Evolutionary conservation across 805 yeast species (phyloP), one percentile per base, ranked within the genome.

Genomic region (Komagataella kurtzmanii): DNA sequence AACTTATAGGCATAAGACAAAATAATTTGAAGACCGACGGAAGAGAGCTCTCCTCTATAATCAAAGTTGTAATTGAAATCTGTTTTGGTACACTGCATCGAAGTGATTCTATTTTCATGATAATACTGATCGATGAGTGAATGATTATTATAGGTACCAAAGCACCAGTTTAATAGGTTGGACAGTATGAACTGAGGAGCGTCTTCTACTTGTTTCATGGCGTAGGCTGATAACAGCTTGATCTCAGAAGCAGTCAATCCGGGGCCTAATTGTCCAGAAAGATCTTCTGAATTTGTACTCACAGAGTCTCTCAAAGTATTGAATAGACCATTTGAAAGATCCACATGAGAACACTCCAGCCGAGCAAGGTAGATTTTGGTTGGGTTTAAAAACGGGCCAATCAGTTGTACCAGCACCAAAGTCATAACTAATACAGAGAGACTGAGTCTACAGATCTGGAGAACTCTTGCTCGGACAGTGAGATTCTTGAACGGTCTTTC

Each of bases 271-370:
- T 44, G 12, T 2, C 65, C 67, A 14, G 61, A 56, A 1, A 60
- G 60, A 24, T 59, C 61, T 3, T 56, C 53, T 14, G 21, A 7
- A 43, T 60, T 57, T 12, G 57, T 56, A 12, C 58, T 56, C 4
- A 55, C 59, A 7, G 59, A 51, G 3, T 49, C 12, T 48, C 77
- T 61, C 51, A 76, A 61, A 4, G 74, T 66, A 21, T 69, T 61
- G 56, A 77, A 80, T 7, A 81, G 61, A 1, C 85, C 86, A 17
- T 64, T 57, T 1, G 81, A 73, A 17, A 81, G 75, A 54, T 77
- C 79, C 6, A 72, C 61, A 56, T 76, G 81, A 3, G 75, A 69
- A 53, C 80, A 77, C 57, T 74, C 73, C 44, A 81, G 64, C 45
- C 71, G 58, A 6, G 70, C 66, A 7, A 73, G 58, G 24, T 55